phyloP scores from a whole-genome alignment of 768 basidiomycete genomes.

The Calvatia gigantea region DNA sequence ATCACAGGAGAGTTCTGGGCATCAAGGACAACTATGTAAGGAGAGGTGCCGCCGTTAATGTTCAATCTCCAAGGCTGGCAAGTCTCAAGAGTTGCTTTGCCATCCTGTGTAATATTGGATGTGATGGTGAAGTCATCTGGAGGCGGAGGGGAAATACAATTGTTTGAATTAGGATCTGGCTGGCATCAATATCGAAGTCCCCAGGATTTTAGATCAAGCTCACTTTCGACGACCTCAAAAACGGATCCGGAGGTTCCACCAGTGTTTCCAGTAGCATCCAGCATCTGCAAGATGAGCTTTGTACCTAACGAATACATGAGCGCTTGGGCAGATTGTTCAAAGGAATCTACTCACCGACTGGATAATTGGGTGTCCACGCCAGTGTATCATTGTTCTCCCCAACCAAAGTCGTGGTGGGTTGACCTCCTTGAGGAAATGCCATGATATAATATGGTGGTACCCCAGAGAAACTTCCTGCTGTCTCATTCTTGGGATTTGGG shows the following conservation, averaged over 20 bases:
- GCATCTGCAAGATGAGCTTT: slow-evolving; percentile 37
- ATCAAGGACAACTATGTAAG: slow-evolving; percentile 40
- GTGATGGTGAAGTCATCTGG: slow-evolving; percentile 27
- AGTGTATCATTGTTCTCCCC: slow-evolving; percentile 30
- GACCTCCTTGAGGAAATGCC: slow-evolving; percentile 33
- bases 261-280: slow-evolving; percentile 39
- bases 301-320: slow-evolving; percentile 29
- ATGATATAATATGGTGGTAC: slow-evolving; percentile 40
- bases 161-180: slow-evolving; percentile 28
- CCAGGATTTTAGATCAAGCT: slow-evolving; percentile 2
- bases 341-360: slow-evolving; percentile 30
- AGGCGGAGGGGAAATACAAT: slow-evolving; percentile 25
- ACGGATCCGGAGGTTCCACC: slow-evolving; percentile 35
- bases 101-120: slow-evolving; percentile 33
- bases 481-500: slow-evolving; percentile 6
- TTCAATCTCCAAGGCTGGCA: slow-evolving; percentile 46
- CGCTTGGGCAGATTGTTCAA: not conserved
- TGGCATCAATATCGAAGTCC: not conserved
- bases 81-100: slow-evolving; percentile 25
- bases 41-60: slow-evolving; percentile 40
- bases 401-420: slow-evolving; percentile 29
- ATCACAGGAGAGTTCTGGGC: slow-evolving; percentile 33
- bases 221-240: slow-evolving; percentile 34
- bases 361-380: slow-evolving; percentile 35
- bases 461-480: slow-evolving; percentile 15